Percentiles rank a stretch among this genome's conserved stretches.
Conservation (phyloP, 148 eudicot species). For the Amaranthus cruentus region DNA sequence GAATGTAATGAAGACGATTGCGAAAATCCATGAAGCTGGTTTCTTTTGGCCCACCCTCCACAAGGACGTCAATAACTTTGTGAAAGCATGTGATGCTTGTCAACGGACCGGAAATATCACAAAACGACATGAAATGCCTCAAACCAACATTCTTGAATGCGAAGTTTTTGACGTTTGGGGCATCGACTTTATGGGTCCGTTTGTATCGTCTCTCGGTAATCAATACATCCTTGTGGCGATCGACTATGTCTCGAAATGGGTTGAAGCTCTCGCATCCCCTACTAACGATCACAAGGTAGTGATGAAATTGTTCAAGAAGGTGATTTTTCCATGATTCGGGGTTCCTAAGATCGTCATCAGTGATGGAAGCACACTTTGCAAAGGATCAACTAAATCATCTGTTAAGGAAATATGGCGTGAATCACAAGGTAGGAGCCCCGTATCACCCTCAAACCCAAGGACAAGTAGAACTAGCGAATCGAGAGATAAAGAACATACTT, state of each 20-base stretch:
- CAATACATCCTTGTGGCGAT: too few relatives aligned
- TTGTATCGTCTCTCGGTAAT: too few relatives aligned
- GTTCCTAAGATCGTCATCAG: slow-evolving; percentile 7
- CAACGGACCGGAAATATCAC: background rate
- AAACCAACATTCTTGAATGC: too few relatives aligned
- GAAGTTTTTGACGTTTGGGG: too few relatives aligned
- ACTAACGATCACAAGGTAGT: background rate
- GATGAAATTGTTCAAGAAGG: background rate
- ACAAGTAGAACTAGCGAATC: slow-evolving; percentile 9
- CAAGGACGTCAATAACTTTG: too few relatives aligned
- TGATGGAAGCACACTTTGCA: slow-evolving; percentile 20
- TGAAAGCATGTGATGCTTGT: background rate
- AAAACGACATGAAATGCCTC: background rate
- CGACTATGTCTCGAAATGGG: slow-evolving; percentile 4
- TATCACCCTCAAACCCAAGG: slow-evolving; percentile 18
- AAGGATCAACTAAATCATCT: background rate
- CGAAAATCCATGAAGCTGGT: too few relatives aligned
- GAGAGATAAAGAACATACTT: slow-evolving; percentile 6
- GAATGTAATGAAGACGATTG: too few relatives aligned
- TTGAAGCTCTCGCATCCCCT: background rate
- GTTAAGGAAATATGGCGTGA: slow-evolving; percentile 9
- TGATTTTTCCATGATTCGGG: slow-evolving; percentile 12
- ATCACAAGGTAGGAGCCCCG: background rate
- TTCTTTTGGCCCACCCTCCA: too few relatives aligned
- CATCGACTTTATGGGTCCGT: too few relatives aligned